These are phyloP conservation scores for Pseudocohnilembus persalinus DNA, from an alignment of 169 alveolate genomes.

Conservation along the genomic window DNA sequence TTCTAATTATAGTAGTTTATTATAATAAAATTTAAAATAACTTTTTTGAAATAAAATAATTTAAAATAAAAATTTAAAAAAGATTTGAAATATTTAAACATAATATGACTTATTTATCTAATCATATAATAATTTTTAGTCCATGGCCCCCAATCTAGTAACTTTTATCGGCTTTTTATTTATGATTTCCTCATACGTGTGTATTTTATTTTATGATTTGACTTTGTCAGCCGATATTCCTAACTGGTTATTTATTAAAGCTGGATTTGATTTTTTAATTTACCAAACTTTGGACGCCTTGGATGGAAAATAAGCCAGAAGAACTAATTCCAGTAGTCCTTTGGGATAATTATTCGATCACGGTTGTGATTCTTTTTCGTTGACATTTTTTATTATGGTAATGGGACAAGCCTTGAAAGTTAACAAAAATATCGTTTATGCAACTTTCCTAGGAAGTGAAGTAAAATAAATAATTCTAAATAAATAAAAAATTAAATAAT, in stretches of 20 bases:
- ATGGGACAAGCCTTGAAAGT: slow-evolving; percentile 13
- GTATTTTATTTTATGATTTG: slow-evolving; percentile 42
- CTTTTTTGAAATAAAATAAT: neutral
- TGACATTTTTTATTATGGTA: slow-evolving; percentile 44
- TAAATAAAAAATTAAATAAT: too few species aligned
- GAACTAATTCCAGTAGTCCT: slow-evolving; percentile 62
- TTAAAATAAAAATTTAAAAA: neutral
- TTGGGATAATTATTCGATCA: slow-evolving; percentile 73
- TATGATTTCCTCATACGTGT: slow-evolving; percentile 28
- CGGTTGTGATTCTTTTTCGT: slow-evolving; percentile 70
- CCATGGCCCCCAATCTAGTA: slow-evolving; percentile 57
- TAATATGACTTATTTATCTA: neutral
- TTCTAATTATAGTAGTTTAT: too few species aligned
- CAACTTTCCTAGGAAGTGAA: neutral
- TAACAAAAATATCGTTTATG: neutral
- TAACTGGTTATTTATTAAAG: slow-evolving; percentile 39
- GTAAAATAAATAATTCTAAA: neutral
- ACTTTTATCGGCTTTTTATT: slow-evolving; percentile 52
- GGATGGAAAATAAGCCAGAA: slow-evolving; percentile 81
- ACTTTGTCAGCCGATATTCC: slow-evolving; percentile 48
- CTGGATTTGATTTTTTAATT: slow-evolving; percentile 41
- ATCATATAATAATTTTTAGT: slow-evolving; percentile 16
- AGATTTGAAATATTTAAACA: neutral
- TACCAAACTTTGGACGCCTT: slow-evolving; percentile 66
- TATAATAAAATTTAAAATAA: too few species aligned